Conservation (phyloP, 163 green algal genomes). For the Scenedesmus sp. region DNA sequence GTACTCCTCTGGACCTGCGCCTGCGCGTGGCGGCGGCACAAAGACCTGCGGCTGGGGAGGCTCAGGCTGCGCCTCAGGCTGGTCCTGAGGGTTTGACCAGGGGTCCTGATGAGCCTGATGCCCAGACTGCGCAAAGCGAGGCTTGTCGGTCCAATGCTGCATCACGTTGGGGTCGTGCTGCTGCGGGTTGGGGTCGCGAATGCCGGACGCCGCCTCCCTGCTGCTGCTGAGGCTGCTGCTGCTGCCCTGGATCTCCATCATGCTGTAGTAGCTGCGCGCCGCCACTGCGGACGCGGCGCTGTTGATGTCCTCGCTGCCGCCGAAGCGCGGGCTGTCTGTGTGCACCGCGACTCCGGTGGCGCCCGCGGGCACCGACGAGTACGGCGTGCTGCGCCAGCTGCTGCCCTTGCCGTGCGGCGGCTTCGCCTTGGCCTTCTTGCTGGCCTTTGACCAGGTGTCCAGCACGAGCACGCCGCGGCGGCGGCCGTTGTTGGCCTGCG, state of each 20-base stretch:
- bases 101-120: conserved; percentile 46
- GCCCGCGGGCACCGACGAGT: conserved; percentile 14
- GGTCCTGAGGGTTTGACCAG: background rate
- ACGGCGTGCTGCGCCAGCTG: conserved; percentile 38
- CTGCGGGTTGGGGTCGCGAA: background rate
- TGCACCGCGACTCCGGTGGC: conserved; percentile 42
- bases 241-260: conserved; percentile 2
- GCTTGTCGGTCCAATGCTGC: conserved; percentile 55
- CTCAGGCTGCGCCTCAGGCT: conserved; percentile 15
- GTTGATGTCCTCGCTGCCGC: conserved; percentile 13
- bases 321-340: conserved; percentile 45
- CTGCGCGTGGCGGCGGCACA: conserved; percentile 20
- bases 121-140: conserved; percentile 13
- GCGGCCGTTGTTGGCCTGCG: conserved; percentile 29
- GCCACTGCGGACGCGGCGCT: background rate
- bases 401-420: background rate
- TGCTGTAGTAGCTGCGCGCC: conserved; percentile 30
- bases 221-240: conserved; percentile 28
- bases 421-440: background rate
- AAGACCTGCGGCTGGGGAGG: background rate
- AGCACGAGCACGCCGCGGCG: conserved; percentile 51
- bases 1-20: conserved; percentile 29
- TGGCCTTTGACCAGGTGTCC: conserved; percentile 40
- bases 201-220: background rate
- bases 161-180: conserved; percentile 39